Evolutionary conservation across 2,329 filamentous ascomycete genomes (phyloP).

Genomic region (Septoria linicola): DNA sequence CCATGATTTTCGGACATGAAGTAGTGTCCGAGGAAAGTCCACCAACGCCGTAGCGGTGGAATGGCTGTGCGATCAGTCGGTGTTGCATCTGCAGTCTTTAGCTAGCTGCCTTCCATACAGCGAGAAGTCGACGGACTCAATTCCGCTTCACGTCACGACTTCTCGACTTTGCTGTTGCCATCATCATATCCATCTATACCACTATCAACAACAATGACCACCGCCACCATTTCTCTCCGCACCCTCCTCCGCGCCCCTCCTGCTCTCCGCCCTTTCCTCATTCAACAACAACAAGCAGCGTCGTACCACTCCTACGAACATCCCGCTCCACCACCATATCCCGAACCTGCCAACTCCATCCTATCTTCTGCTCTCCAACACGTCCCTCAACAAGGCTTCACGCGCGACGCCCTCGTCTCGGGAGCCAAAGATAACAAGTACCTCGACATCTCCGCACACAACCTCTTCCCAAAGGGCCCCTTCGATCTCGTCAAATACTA

Average conservation of each 20-base stretch:
- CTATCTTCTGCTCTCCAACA: constrained; percentile 77
- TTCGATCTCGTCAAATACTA: constrained; percentile 83
- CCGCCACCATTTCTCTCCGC: constrained; percentile 28
- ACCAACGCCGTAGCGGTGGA: too few species aligned
- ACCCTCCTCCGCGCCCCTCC: constrained; percentile 30
- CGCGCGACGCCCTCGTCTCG: constrained; percentile 66
- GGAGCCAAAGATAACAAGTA: constrained; percentile 84
- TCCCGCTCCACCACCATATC: constrained; percentile 62
- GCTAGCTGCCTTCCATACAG: too few species aligned
- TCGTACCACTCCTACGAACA: constrained; percentile 75
- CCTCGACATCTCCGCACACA: constrained; percentile 73
- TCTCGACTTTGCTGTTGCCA: neutral
- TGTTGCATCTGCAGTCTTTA: too few species aligned
- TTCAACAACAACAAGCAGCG: constrained; percentile 24
- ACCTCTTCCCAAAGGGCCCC: constrained; percentile 73
- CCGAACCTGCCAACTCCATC: constrained; percentile 68
- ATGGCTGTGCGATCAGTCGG: too few species aligned
- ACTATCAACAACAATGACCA: neutral
- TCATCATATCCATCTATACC: neutral
- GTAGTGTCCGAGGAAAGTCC: too few species aligned
- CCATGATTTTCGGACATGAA: too few species aligned
- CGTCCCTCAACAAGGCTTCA: constrained; percentile 81
- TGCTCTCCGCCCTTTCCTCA: constrained; percentile 30
- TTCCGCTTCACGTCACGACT: too few species aligned
- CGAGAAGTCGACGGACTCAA: neutral